Percentiles rank a stretch among this genome's conserved stretches.
phyloP scores from a whole-genome alignment of 2,329 filamentous ascomycete genomes.

The Trichoderma lentiforme region DNA sequence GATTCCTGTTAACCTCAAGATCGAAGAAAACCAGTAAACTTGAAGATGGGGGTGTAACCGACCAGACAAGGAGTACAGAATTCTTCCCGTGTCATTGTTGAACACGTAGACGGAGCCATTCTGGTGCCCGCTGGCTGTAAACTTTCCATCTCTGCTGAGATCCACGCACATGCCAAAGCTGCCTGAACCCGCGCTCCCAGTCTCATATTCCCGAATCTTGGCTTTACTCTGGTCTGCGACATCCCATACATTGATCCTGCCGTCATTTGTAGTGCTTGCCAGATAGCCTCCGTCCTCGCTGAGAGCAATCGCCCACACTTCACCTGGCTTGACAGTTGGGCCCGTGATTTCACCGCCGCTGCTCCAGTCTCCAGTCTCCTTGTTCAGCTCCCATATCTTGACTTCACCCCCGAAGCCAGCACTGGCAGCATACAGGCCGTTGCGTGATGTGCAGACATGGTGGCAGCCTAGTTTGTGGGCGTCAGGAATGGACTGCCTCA shows the following conservation, averaged over 20 bases:
- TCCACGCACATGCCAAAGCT: slow-evolving; percentile 90
- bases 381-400: slow-evolving; percentile 70
- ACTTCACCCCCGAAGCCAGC: slow-evolving; percentile 88
- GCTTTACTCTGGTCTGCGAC: slow-evolving; percentile 50
- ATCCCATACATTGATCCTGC: slow-evolving; percentile 87
- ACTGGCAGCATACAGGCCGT: slow-evolving; percentile 72
- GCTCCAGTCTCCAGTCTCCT: slow-evolving; percentile 55
- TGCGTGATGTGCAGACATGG: slow-evolving; percentile 69
- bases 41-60: slow-evolving; percentile 27
- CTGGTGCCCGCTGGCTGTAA: slow-evolving; percentile 89
- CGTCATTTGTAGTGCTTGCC: slow-evolving; percentile 83
- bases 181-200: slow-evolving; percentile 64
- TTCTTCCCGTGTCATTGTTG: slow-evolving; percentile 82
- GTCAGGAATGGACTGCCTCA: slow-evolving; percentile 73
- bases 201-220: slow-evolving; percentile 82
- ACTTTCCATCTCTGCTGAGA: slow-evolving; percentile 72
- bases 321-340: slow-evolving; percentile 56
- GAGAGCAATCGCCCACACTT: slow-evolving; percentile 84
- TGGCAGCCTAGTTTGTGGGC: slow-evolving; percentile 90
- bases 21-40: neutral
- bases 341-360: slow-evolving; percentile 40
- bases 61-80: slow-evolving; percentile 83
- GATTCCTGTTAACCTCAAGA: slow-evolving; percentile 15
- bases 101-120: slow-evolving; percentile 92
- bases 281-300: slow-evolving; percentile 81